Percentiles rank a stretch among this genome's conserved stretches.
These are phyloP conservation scores for Amanita molliuscula DNA, from an alignment of 768 basidiomycete genomes.

Conservation along the genomic window DNA sequence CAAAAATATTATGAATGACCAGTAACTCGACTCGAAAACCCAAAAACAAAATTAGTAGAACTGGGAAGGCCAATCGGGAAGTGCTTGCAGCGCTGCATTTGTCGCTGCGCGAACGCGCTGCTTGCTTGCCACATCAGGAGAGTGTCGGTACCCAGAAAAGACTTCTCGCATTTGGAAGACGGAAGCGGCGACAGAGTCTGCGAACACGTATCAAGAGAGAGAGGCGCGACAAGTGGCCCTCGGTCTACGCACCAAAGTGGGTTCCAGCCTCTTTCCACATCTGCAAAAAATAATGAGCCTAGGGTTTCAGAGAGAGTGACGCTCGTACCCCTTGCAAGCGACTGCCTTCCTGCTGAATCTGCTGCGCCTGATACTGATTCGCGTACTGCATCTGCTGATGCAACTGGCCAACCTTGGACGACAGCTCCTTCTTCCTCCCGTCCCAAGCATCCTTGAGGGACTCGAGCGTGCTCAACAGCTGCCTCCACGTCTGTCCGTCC, in stretches of 20 bases:
- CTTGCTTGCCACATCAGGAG: slow-evolving; percentile 61
- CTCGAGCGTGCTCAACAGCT: slow-evolving; percentile 52
- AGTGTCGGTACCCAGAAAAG: slow-evolving; percentile 61
- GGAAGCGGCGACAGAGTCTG: slow-evolving; percentile 60
- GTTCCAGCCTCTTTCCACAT: slow-evolving; percentile 45
- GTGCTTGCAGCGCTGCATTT: slow-evolving; percentile 58
- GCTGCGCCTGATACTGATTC: slow-evolving; percentile 29
- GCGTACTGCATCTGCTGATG: slow-evolving; percentile 35
- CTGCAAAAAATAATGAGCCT: slow-evolving; percentile 19
- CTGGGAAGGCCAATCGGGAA: slow-evolving; percentile 67
- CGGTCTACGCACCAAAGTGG: slow-evolving; percentile 33
- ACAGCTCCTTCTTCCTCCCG: slow-evolving; percentile 43
- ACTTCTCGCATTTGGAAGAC: slow-evolving; percentile 73
- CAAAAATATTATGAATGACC: neutral
- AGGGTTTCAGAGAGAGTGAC: slow-evolving; percentile 10
- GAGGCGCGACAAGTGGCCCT: neutral
- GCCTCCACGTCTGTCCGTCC: slow-evolving; percentile 66
- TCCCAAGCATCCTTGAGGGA: slow-evolving; percentile 60
- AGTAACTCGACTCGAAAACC: too few species aligned
- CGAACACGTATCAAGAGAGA: neutral
- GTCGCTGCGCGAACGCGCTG: slow-evolving; percentile 67
- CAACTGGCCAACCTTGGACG: slow-evolving; percentile 31
- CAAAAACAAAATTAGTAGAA: slow-evolving; percentile 12
- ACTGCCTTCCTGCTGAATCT: slow-evolving; percentile 44
- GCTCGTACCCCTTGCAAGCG: slow-evolving; percentile 48